Conservation (phyloP, 768 basidiomycete species). For the Tylopilus sp. region DNA sequence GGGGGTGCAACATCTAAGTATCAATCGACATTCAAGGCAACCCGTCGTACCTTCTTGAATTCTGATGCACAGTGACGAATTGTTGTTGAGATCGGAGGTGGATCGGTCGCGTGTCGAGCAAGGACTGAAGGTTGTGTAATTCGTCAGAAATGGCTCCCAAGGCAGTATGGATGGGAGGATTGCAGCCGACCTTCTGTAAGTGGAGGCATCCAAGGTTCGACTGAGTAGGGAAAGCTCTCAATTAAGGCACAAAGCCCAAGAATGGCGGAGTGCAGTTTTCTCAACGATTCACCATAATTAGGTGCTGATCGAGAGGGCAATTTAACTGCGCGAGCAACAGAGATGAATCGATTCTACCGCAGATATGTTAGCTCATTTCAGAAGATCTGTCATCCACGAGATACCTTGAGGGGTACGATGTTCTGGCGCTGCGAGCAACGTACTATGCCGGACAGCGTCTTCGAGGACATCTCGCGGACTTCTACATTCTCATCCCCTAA, state of each 20-base stretch:
- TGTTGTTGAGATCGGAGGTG: slow-evolving; percentile 86
- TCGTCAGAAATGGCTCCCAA: neutral
- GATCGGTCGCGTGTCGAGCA: slow-evolving; percentile 77
- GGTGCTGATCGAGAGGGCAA: slow-evolving; percentile 71
- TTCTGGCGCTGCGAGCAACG: slow-evolving; percentile 88
- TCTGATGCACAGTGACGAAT: slow-evolving; percentile 83
- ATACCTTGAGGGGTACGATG: slow-evolving; percentile 79
- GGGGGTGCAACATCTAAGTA: neutral
- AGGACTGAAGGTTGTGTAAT: slow-evolving; percentile 50
- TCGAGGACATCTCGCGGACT: slow-evolving; percentile 88
- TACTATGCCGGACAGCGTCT: slow-evolving; percentile 80
- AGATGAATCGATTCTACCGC: slow-evolving; percentile 73
- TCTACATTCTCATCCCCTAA: slow-evolving; percentile 89
- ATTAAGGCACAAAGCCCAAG: slow-evolving; percentile 92
- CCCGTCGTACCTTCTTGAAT: slow-evolving; percentile 71
- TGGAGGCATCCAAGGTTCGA: slow-evolving; percentile 89
- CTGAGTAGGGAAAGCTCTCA: slow-evolving; percentile 93
- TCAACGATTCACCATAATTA: slow-evolving; percentile 67
- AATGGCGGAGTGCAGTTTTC: slow-evolving; percentile 82
- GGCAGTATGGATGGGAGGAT: neutral
- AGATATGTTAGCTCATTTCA: slow-evolving; percentile 4
- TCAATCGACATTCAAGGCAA: slow-evolving; percentile 6
- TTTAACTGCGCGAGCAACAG: slow-evolving; percentile 53
- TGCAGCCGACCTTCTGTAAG: slow-evolving; percentile 62
- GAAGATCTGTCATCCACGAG: slow-evolving; percentile 1